A percentile compares a stretch with the other conserved stretches of the same genome.
Evolutionary conservation across 2,329 filamentous ascomycete genomes (phyloP).

Genomic region (Sclerotinia trifoliorum): DNA sequence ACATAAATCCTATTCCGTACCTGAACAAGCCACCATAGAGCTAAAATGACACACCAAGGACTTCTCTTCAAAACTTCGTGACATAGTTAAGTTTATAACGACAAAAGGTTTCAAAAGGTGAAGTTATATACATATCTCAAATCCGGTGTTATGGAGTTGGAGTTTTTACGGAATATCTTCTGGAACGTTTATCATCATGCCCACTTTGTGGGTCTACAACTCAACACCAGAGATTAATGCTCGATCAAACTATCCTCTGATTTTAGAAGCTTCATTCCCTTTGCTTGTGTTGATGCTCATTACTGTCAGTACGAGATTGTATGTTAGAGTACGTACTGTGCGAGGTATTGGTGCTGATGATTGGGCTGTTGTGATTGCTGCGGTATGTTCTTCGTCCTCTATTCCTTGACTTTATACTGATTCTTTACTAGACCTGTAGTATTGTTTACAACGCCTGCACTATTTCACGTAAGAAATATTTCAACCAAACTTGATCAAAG

Average conservation of each 20-base stretch:
- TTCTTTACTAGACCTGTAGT: background rate
- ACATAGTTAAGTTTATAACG: background rate
- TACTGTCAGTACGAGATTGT: slow-evolving; percentile 2
- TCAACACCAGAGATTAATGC: slow-evolving; percentile 14
- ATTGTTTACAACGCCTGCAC: slow-evolving; percentile 9
- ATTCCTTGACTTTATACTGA: background rate
- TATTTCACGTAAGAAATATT: slow-evolving; percentile 9
- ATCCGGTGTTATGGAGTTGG: background rate
- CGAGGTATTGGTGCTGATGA: slow-evolving; percentile 20
- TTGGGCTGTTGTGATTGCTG: slow-evolving; percentile 4
- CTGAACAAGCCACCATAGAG: background rate
- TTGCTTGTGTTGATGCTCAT: slow-evolving; percentile 15
- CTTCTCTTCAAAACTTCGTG: background rate
- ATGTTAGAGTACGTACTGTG: slow-evolving; percentile 16
- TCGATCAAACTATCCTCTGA: slow-evolving; percentile 12
- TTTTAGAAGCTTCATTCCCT: slow-evolving; percentile 3
- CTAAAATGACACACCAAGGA: background rate
- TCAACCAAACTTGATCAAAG: background rate
- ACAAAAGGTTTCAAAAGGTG: background rate
- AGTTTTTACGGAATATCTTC: background rate
- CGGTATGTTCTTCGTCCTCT: background rate
- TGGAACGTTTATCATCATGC: slow-evolving; percentile 10
- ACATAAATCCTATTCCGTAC: background rate
- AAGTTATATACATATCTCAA: slow-evolving; percentile 15
- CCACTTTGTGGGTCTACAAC: slow-evolving; percentile 22